These are phyloP conservation scores for Calocybe gangraenosa DNA, from an alignment of 768 basidiomycete genomes.

Conservation along the genomic window DNA sequence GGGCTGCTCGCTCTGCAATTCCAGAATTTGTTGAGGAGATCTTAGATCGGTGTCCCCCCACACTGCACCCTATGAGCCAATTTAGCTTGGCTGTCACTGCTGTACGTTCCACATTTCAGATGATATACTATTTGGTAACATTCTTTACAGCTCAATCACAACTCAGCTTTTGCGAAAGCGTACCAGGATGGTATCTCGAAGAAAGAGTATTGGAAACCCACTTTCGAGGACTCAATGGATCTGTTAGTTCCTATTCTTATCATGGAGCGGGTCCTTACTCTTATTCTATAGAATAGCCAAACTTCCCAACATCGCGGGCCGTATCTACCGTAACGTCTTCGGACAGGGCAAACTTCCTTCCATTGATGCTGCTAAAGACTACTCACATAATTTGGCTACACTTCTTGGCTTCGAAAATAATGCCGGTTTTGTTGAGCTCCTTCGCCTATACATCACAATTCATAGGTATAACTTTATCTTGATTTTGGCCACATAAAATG, in stretches of 20 bases:
- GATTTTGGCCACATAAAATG: background rate
- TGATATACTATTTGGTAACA: constrained; percentile 1
- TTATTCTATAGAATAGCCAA: constrained; percentile 76
- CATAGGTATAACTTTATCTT: constrained; percentile 59
- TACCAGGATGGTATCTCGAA: constrained; percentile 91
- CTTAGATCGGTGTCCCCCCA: constrained; percentile 88
- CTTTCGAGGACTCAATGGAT: constrained; percentile 88
- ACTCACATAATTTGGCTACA: constrained; percentile 83
- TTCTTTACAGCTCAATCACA: constrained; percentile 71
- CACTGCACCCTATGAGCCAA: constrained; percentile 98
- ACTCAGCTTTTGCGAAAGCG: constrained; percentile 94
- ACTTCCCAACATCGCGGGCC: constrained; percentile 93
- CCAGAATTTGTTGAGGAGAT: constrained; percentile 97
- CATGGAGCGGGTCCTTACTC: constrained; percentile 6
- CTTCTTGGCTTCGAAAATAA: constrained; percentile 92
- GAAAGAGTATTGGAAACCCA: constrained; percentile 96
- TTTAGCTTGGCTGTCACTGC: constrained; percentile 96
- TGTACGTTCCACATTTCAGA: constrained; percentile 34
- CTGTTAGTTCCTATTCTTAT: constrained; percentile 39
- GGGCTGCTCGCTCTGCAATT: constrained; percentile 89
- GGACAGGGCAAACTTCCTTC: constrained; percentile 83
- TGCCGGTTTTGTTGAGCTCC: constrained; percentile 84
- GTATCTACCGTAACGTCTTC: constrained; percentile 86
- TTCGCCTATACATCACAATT: constrained; percentile 95
- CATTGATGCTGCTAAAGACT: constrained; percentile 82